Evolutionary conservation across 352 stramenopile species (phyloP).

Genomic region (Halophytophthora polymorphica): DNA sequence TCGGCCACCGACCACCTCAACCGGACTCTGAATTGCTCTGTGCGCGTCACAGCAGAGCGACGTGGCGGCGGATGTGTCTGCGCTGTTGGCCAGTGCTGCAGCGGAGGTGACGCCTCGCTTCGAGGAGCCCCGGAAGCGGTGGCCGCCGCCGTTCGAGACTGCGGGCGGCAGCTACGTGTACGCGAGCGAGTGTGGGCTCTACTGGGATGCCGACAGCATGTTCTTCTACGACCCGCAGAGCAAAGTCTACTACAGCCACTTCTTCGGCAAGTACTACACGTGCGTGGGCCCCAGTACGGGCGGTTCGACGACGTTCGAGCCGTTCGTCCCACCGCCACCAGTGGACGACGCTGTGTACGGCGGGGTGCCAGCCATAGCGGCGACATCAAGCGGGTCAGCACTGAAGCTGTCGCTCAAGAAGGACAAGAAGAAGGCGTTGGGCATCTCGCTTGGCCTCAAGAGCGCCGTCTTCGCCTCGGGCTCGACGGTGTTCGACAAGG

Average conservation of each 20-base stretch:
- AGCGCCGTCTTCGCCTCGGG: conserved; percentile 20
- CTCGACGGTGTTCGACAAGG: conserved; percentile 6
- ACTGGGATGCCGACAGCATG: conserved; percentile 80
- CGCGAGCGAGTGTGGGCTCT: conserved; percentile 59
- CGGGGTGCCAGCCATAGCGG: conserved; percentile 13
- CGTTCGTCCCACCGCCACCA: conserved; percentile 46
- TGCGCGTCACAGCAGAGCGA: conserved; percentile 21
- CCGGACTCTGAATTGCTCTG: neutral
- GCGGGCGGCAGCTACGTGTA: conserved; percentile 76
- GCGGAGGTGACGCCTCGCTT: conserved; percentile 52
- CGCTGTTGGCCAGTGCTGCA: conserved; percentile 53
- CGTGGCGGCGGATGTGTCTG: conserved; percentile 53
- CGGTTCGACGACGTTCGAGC: conserved; percentile 34
- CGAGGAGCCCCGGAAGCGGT: conserved; percentile 74
- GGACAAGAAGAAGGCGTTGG: conserved; percentile 54
- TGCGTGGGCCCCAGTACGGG: conserved; percentile 28
- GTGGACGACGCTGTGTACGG: conserved; percentile 39
- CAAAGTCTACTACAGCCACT: conserved; percentile 76
- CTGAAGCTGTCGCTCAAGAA: conserved; percentile 46
- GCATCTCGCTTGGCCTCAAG: conserved; percentile 67
- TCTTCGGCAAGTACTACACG: conserved; percentile 61
- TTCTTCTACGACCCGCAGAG: conserved; percentile 80
- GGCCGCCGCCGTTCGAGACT: conserved; percentile 75
- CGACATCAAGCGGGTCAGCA: conserved; percentile 16
- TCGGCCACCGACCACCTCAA: conserved; percentile 5